Percentiles rank a stretch among this genome's conserved stretches.
Evolutionary conservation across 2,329 filamentous ascomycete genomes (phyloP).

Genomic region (Cercospora brassicicola): DNA sequence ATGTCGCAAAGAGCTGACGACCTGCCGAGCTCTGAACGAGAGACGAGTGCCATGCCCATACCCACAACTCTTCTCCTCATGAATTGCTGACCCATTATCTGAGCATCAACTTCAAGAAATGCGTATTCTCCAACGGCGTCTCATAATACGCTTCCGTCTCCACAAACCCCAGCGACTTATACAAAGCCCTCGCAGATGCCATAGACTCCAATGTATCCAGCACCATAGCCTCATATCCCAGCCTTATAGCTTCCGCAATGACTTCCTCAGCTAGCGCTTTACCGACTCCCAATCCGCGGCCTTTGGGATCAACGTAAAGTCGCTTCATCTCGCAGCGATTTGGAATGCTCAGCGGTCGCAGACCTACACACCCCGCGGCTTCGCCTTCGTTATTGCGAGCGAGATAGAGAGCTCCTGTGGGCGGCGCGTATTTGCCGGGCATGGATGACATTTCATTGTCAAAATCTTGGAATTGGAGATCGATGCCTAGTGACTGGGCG

Average conservation of each 20-base stretch:
- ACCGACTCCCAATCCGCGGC: conserved; percentile 54
- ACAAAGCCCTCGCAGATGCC: conserved; percentile 53
- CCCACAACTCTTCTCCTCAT: not conserved
- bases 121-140: conserved; percentile 54
- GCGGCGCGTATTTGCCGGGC: conserved; percentile 55
- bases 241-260: conserved; percentile 47
- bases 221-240: conserved; percentile 55
- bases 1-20: conserved; percentile 5
- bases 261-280: conserved; percentile 49
- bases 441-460: conserved; percentile 53
- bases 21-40: not conserved
- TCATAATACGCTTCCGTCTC: conserved; percentile 57
- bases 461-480: conserved; percentile 60
- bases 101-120: conserved; percentile 48
- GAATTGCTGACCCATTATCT: not conserved
- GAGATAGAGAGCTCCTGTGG: conserved; percentile 53
- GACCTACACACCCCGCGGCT: conserved; percentile 53
- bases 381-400: conserved; percentile 40
- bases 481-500: conserved; percentile 50
- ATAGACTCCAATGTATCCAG: conserved; percentile 59
- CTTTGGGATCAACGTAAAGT: conserved; percentile 53
- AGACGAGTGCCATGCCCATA: not conserved
- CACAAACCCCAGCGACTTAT: conserved; percentile 54
- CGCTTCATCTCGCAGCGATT: conserved; percentile 56
- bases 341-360: conserved; percentile 43